Evolutionary conservation across 805 yeast genomes (phyloP).

Genomic region (Ogataea degrootiae): DNA sequence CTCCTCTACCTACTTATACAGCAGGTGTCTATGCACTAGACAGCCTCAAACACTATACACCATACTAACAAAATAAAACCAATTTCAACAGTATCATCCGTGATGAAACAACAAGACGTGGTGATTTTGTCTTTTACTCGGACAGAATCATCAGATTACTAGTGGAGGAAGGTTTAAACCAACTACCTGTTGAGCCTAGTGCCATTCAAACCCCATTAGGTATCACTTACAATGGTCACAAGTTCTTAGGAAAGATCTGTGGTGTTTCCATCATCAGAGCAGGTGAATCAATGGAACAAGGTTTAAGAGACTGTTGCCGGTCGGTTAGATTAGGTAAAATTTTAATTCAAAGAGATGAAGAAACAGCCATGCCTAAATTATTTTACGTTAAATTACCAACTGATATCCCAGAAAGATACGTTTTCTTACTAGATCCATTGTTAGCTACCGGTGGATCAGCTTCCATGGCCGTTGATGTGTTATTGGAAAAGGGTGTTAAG

Average conservation of each 20-base stretch:
- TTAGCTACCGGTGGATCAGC: slow-evolving; percentile 99
- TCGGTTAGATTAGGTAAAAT: slow-evolving; percentile 96
- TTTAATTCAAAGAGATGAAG: slow-evolving; percentile 96
- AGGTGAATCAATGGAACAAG: slow-evolving; percentile 99
- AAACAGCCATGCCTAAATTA: slow-evolving; percentile 87
- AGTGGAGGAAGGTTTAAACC: slow-evolving; percentile 94
- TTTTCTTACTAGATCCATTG: slow-evolving; percentile 92
- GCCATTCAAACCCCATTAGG: slow-evolving; percentile 75
- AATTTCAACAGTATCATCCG: slow-evolving; percentile 65
- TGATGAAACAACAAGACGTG: slow-evolving; percentile 71
- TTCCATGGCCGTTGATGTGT: slow-evolving; percentile 91
- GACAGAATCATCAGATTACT: slow-evolving; percentile 90
- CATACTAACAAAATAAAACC: not conserved
- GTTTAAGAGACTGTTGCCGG: slow-evolving; percentile 94
- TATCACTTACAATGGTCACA: slow-evolving; percentile 66
- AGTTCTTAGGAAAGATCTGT: slow-evolving; percentile 87
- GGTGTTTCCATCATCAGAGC: slow-evolving; percentile 98
- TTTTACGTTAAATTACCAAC: slow-evolving; percentile 93
- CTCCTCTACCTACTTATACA: too few species aligned
- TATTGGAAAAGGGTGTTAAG: slow-evolving; percentile 80
- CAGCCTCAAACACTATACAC: not conserved
- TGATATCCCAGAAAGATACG: slow-evolving; percentile 84
- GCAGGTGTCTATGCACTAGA: too few species aligned
- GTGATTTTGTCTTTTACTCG: slow-evolving; percentile 92
- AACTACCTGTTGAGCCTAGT: slow-evolving; percentile 76